Evolutionary conservation across 78 protist genomes (phyloP).

Genomic region (Dictyostelium brefeldianum): DNA sequence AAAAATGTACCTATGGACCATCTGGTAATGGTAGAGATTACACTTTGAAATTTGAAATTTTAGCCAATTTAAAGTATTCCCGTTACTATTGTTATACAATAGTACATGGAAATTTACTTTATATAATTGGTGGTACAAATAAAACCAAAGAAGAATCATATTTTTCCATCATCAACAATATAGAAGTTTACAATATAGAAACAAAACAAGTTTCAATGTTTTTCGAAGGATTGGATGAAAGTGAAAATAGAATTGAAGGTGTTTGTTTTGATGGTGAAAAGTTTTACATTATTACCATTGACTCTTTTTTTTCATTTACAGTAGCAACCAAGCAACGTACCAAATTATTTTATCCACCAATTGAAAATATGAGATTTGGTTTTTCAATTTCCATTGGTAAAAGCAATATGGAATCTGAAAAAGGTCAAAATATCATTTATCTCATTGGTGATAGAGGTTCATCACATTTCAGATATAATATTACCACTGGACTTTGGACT

Average conservation of each 20-base stretch:
- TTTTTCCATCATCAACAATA: not conserved
- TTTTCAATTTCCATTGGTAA: constrained; percentile 11
- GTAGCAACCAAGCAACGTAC: not conserved
- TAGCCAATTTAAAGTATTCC: not conserved
- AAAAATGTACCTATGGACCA: not conserved
- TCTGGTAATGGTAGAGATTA: not conserved
- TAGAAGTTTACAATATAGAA: constrained; percentile 8
- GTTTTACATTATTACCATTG: not conserved
- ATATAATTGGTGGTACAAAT: constrained; percentile 38
- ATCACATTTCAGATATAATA: not conserved
- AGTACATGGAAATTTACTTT: not conserved
- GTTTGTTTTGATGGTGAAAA: constrained; percentile 32
- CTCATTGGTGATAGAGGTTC: not conserved
- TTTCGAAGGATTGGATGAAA: not conserved
- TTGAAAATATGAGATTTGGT: constrained; percentile 9
- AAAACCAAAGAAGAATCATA: not conserved
- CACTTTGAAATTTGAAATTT: not conserved
- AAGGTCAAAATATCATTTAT: not conserved
- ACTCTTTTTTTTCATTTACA: not conserved
- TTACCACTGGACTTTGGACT: not conserved
- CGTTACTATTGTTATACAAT: constrained; percentile 23
- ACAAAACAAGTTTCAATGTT: not conserved
- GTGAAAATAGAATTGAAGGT: constrained; percentile 23
- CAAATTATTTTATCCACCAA: not conserved
- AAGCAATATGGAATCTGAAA: not conserved